Base-by-base conservation (phyloP, 495 filamentous ascomycete species). In the Aspergillus cristatus region DNA sequence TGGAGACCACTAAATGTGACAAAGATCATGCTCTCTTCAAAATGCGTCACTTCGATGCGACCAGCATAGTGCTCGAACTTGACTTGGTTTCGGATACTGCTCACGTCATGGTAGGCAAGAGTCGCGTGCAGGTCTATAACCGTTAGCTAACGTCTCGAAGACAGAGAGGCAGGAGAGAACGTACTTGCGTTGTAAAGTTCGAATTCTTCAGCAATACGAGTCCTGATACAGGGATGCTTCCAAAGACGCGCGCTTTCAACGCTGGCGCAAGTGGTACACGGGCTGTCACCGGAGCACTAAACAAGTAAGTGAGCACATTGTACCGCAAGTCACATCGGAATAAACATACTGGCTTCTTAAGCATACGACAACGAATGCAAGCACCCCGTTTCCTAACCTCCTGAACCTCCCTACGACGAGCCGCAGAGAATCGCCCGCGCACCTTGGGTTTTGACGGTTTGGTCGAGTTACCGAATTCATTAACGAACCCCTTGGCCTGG, bases 361-460 rank as follows among this genome's bases (percentile, higher is more conserved):
- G 64, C 65, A 94, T 87, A 2, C 84, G 74, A 60, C 86, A 94
- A 32, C 86, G 76, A 37, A 89, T 85, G 48, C 86, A 94, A 11
- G 86, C 86, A 14, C 86, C 86, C 17, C 76, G 70, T 49, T 86
- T 85, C 17, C 86, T 73, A 18, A 91, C 77, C 48, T 81, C 79
- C 48, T 86, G 81, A 3, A 94, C 84, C 54, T 94, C 81, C 49
- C 79, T 78, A 34, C 86, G 73, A 37, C 86, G 63, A 3, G 61
- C 63, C 6, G 78, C 69, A 28, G 75, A 71, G 51, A 91, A 94
- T 22, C 78, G 68, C 0, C 81, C 78, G 12, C 86, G 76, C 4
- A 74, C 67, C 46, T 78, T 81, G 22, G 67, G 72, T 38, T 74
- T 74, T 6, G 46, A 46, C 22, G 68, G 55, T 53, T 72, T 71